Base-by-base conservation (phyloP, 352 stramenopile species). In the Detonula confervacea region DNA sequence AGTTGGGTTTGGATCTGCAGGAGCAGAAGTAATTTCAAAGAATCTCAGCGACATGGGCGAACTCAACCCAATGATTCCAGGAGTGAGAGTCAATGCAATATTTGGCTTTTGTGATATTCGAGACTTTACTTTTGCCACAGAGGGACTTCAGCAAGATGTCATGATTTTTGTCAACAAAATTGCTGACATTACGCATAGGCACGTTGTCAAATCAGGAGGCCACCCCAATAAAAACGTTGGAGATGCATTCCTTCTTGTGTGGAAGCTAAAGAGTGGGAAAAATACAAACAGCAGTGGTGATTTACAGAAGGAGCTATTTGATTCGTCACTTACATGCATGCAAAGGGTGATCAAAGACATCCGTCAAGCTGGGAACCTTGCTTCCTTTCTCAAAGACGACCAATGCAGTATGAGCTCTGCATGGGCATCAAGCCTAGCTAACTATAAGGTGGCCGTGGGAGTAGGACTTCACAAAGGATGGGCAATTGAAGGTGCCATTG, bases 401-500 rank as follows among this genome's bases (percentile, higher is more conserved):
- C 56, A 47, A 7, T 69, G 25, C 37, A 72, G 57, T 52, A 72
- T 66, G 27, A 76, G 22, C 27, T 59, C 65, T 35, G 47, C 59
- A 22, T 75, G 52, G 61, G 62, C 62, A 42, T 75, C 74, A 16
- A 83, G 68, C 42, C 61, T 84, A 25, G 46, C 46, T 24, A 78
- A 67, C 64, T 98, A 97, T 77, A 93, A 97, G 46, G 94, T 98
- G 6, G 89, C 95, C 54, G 79, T 98, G 64, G 96, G 96, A 54
- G 98, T 98, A 77, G 96, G 96, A 0, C 80, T 98, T 46, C 96
- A 98, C 65, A 94, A 97, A 37, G 96, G 96, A 11, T 98, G 96
- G 96, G 96, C 96, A 0, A 98, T 98, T 60, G 96, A 98, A 87
- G 96, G 96, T 29, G 95, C 96, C 0, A 98, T 98, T 62, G 96